Percentiles rank a stretch among this genome's conserved stretches.
These are phyloP conservation scores for Tetrahymena thermophila DNA, from an alignment of 73 alveolate genomes.

Conservation along the genomic window DNA sequence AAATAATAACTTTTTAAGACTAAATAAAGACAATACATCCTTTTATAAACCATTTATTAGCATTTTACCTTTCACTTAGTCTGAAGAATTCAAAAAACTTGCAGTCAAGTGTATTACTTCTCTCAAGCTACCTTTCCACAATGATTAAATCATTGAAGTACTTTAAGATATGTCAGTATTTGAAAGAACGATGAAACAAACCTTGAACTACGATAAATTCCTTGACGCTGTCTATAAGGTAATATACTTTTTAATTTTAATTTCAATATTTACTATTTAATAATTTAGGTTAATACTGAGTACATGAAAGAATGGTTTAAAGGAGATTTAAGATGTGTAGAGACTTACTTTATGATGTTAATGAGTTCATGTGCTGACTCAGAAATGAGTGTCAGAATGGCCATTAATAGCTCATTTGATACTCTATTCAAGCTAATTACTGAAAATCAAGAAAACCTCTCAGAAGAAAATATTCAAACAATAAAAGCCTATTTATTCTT, in stretches of 20 bases:
- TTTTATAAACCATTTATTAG: background rate
- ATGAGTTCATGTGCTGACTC: background rate
- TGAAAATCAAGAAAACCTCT: background rate
- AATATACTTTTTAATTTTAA: background rate
- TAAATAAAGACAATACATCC: background rate
- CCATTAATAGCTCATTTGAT: background rate
- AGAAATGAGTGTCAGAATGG: background rate
- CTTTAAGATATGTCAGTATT: background rate
- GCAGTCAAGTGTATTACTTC: background rate
- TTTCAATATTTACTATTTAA: background rate
- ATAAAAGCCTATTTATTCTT: background rate
- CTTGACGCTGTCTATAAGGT: background rate
- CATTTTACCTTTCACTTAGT: background rate
- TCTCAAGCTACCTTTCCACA: background rate
- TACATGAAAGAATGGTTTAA: background rate
- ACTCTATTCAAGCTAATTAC: background rate
- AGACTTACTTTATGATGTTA: background rate
- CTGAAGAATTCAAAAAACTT: background rate
- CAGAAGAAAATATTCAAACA: background rate
- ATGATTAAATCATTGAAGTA: background rate
- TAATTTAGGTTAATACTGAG: background rate
- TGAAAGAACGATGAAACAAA: background rate
- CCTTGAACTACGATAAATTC: background rate
- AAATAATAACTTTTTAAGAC: background rate
- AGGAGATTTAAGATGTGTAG: background rate